Base-by-base conservation (phyloP, 441 rosid genomes). In the Jatropha multifida region DNA sequence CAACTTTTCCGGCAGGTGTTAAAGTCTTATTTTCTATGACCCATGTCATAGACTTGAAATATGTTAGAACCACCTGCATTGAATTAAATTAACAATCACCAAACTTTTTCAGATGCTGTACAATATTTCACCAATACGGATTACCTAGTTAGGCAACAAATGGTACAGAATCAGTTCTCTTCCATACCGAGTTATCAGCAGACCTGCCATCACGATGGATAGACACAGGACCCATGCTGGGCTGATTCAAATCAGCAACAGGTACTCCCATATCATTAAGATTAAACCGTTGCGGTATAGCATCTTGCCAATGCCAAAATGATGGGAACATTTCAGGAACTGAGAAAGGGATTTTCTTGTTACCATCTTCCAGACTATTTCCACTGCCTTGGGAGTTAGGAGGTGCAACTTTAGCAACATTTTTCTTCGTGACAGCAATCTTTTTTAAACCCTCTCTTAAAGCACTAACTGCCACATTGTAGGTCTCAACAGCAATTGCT, bases 21-120 rank as follows among this genome's bases (percentile, higher is more conserved):
- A 78, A 80, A 68, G 77, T 86, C 80, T 84, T 84, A 68, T 87
- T 84, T 80, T 90, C 94, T 61, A 88, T 83, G 64, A 81, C 88
- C 94, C 90, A 88, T 18, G 94, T 82, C 92, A 88, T 88, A 78
- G 92, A 88, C 81, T 90, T 86, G 61, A 88, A 88, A 83, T 83
- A 90, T 58, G 92, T 84, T 61, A 88, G 90, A 78, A 88, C 88
- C 78, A 83, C 90, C 94, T 90, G 72, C 73, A 78, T 66, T 65
- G 74, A 61, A 68, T 23, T 66, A 69, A 65, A 11, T 67, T 56
- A 10, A 72, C 54, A 54, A 55, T 65, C 72, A 40, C 11, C 48
- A 68, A 80, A 65, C 75, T 49, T n/a, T 52, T 74, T 69, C 42
- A 63, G 71, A 65, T 61, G 15, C 5, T 18, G n/a, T 12, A 15